Percentiles rank a stretch among this genome's conserved stretches.
Evolutionary conservation across 345 rosid species (phyloP).

Genomic region (Clarkia xantiana): DNA sequence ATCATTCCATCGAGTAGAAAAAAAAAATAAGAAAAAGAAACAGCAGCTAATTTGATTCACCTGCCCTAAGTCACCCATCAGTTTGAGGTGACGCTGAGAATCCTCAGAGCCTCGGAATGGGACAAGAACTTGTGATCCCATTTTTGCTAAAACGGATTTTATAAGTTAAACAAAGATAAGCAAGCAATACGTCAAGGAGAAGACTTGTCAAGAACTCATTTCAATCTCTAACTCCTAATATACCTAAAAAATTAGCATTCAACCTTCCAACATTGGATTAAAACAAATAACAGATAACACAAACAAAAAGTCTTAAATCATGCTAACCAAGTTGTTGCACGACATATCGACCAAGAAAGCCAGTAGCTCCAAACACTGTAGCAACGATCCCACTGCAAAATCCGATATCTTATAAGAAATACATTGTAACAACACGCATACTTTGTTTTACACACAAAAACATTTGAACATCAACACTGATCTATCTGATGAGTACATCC

Average conservation of each 20-base stretch:
- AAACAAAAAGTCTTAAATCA: not conserved
- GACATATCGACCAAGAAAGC: slow-evolving; percentile 95
- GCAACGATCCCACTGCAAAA: slow-evolving; percentile 78
- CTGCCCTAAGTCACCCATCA: slow-evolving; percentile 99
- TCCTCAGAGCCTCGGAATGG: slow-evolving; percentile 98
- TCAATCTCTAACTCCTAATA: too few species aligned
- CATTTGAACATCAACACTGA: too few species aligned
- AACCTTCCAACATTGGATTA: not conserved
- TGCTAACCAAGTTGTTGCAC: slow-evolving; percentile 96
- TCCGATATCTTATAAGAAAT: not conserved
- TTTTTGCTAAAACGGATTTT: slow-evolving; percentile 43
- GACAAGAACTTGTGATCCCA: slow-evolving; percentile 93
- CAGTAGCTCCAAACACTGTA: slow-evolving; percentile 95
- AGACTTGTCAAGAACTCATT: too few species aligned
- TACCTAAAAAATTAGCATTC: not conserved
- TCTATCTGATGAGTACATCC: too few species aligned
- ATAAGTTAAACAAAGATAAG: not conserved
- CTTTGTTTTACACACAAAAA: too few species aligned
- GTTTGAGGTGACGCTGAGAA: slow-evolving; percentile 74
- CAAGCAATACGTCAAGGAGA: too few species aligned
- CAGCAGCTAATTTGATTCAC: slow-evolving; percentile 16
- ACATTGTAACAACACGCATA: too few species aligned
- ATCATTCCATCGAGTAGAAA: not conserved
- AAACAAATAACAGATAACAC: not conserved
- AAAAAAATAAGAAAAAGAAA: not conserved